phyloP scores from a whole-genome alignment of 805 yeast genomes.

The Schwanniomyces vanrijiae region DNA sequence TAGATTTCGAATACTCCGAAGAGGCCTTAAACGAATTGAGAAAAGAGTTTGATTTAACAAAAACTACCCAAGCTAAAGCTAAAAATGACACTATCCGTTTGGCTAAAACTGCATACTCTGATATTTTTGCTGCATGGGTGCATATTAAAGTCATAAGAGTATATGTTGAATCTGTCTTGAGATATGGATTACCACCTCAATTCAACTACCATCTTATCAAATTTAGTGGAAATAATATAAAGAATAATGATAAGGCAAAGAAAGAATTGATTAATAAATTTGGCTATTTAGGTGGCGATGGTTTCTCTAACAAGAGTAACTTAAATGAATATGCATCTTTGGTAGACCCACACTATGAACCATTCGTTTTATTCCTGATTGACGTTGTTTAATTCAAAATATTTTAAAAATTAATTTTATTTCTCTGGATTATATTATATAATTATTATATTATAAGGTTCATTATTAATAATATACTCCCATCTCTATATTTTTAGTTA shows the following conservation, averaged over 20 bases:
- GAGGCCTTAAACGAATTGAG: constrained; percentile 69
- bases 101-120: constrained; percentile 86
- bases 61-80: constrained; percentile 69
- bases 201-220: constrained; percentile 57
- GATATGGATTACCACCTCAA: constrained; percentile 96
- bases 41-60: constrained; percentile 75
- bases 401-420: background rate
- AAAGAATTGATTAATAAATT: constrained; percentile 69
- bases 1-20: constrained; percentile 82
- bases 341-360: constrained; percentile 94
- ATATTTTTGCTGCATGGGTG: constrained; percentile 81
- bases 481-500: background rate
- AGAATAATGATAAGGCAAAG: constrained; percentile 56
- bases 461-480: background rate
- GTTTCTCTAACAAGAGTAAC: constrained; percentile 68
- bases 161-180: constrained; percentile 88
- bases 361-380: constrained; percentile 79
- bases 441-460: background rate
- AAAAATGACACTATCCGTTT: constrained; percentile 79
- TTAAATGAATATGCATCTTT: constrained; percentile 86
- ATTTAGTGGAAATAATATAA: constrained; percentile 37
- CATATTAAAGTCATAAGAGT: constrained; percentile 86
- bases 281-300: constrained; percentile 91
- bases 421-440: background rate
- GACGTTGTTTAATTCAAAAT: constrained; percentile 27